Base-by-base conservation (phyloP, 2,329 filamentous ascomycete species). In the Aspergillus aculeatus region DNA sequence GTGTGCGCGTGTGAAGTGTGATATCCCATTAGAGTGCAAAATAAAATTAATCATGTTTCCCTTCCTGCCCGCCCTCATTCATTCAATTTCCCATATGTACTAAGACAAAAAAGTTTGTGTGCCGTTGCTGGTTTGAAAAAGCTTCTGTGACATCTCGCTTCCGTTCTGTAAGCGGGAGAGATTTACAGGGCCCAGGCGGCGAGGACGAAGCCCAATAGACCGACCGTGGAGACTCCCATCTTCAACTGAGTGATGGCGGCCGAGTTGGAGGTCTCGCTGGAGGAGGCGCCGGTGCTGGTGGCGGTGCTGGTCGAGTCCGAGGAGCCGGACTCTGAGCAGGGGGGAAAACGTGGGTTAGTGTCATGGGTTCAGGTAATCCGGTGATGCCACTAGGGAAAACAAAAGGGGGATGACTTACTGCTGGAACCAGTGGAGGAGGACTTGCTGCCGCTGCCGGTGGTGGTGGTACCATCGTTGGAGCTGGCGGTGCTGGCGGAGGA, bases 111-210 rank as follows among this genome's bases (percentile, higher is more conserved):
- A 29, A 1, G 7, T 29, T 16, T 16, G 32, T 12, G 32, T 35
- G 32, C 32, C 32, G 32, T 35, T 32, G 14, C 19, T n/a, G 38
- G 14, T 44, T 16, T 3, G 6, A n/a, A 5, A 2, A 16, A 5
- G n/a, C 38, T 19, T 44, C 16, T 44, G 38, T 44, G 14, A 16
- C n/a, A 16, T 16, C 16, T 44, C 32, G 32, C 23, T 23, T 16
- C 14, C 12, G 21, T 26, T 49, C 5, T 14, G 14, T 21, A 24
- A 49, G 10, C 21, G 23, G 21, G 5, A 5, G 23, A n/a, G 16
- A 29, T 58, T 73, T 70, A 78, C 64, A 78, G 70, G 66, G 71
- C 73, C 57, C 75, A 72, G 49, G 73, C 71, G 57, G 73, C 75
- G 53, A 75, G 57, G 14, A 75, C 61, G 50, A 77, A 64, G 38